Percentiles rank a stretch among this genome's conserved stretches.
These are phyloP conservation scores for Arxiozyma telluris DNA, from an alignment of 1,139 yeast species.

Conservation along the genomic window DNA sequence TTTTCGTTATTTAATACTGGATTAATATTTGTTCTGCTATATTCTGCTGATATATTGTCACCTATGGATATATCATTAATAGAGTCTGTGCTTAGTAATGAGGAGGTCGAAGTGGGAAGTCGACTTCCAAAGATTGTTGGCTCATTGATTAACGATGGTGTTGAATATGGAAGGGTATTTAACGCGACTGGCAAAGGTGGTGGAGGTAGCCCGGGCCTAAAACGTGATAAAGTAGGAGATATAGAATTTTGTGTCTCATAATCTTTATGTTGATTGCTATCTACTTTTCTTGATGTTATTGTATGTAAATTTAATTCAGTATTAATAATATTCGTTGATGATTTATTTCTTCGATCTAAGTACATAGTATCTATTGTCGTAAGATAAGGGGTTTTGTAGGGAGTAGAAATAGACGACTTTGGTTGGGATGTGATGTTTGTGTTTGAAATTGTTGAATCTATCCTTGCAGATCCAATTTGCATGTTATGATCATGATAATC, in stretches of 20 bases:
- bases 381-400: background rate
- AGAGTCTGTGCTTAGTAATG: slow-evolving; percentile 1
- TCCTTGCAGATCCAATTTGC: background rate
- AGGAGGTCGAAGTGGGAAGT: background rate
- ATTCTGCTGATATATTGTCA: background rate
- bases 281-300: background rate
- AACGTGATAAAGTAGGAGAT: background rate
- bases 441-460: background rate
- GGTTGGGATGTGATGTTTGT: background rate
- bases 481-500: background rate
- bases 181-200: slow-evolving; percentile 8
- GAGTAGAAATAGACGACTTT: background rate
- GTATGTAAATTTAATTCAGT: background rate
- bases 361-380: background rate
- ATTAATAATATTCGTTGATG: background rate
- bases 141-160: background rate
- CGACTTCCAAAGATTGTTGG: background rate
- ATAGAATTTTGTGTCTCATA: background rate
- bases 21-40: background rate
- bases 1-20: background rate
- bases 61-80: background rate
- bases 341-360: background rate
- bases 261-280: background rate
- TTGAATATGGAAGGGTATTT: background rate
- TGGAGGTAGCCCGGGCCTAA: slow-evolving; percentile 3